phyloP scores from a whole-genome alignment of 345 rosid species.

The Aurinia saxatilis region DNA sequence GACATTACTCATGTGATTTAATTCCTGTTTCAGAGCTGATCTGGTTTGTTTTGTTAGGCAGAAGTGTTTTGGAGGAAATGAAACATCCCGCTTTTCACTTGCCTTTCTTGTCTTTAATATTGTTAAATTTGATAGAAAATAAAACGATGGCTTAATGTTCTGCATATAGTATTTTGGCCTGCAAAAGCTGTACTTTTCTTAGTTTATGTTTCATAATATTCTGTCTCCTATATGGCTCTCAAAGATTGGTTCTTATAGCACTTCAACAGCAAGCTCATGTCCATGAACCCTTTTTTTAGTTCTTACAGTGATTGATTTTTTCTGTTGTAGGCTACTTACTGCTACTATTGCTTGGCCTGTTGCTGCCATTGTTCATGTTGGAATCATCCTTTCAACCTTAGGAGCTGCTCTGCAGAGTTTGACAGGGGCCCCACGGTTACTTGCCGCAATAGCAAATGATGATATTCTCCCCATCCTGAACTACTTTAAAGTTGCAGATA shows the following conservation, averaged over 20 bases:
- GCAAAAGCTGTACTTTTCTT: background rate
- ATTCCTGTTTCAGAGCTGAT: background rate
- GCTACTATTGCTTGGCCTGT: constrained; percentile 98
- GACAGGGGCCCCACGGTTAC: constrained; percentile 96
- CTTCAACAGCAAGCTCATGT: background rate
- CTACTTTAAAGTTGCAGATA: constrained; percentile 90
- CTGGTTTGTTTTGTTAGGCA: constrained; percentile 3
- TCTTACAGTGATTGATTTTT: constrained; percentile 9
- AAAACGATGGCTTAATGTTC: background rate
- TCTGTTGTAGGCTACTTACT: constrained; percentile 60
- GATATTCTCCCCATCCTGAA: constrained; percentile 96
- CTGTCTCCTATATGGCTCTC: background rate
- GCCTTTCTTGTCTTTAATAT: constrained; percentile 2
- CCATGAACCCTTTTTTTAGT: background rate
- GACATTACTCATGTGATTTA: background rate
- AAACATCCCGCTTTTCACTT: background rate
- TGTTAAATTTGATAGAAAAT: constrained; percentile 5
- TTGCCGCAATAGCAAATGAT: constrained; percentile 99
- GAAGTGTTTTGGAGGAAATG: constrained; percentile 15
- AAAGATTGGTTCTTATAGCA: constrained; percentile 6
- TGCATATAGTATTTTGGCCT: constrained; percentile 2
- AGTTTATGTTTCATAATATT: background rate
- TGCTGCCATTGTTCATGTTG: constrained; percentile 71
- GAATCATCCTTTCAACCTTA: constrained; percentile 95
- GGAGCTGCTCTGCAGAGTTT: constrained; percentile 99